phyloP scores from a whole-genome alignment of 495 filamentous ascomycete species.

The Neurospora sp. region DNA sequence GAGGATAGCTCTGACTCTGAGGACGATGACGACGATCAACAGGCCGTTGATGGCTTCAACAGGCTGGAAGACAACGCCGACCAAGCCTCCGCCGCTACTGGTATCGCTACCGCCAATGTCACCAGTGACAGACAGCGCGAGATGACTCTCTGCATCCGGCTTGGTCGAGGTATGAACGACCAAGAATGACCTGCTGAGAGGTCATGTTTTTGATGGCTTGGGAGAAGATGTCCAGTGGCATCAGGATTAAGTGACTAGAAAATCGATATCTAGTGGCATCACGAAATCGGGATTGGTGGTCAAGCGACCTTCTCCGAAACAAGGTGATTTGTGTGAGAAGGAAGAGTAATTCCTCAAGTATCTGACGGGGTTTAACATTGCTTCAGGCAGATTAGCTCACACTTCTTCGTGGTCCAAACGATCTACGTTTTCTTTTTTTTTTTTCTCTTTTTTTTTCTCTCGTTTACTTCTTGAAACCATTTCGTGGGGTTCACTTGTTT shows the following conservation, averaged over 20 bases:
- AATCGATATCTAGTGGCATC: background rate
- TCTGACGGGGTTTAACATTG: background rate
- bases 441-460: background rate
- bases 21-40: background rate
- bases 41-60: background rate
- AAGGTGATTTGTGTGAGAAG: background rate
- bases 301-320: background rate
- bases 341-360: background rate
- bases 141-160: background rate
- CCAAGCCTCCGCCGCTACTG: background rate
- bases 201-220: background rate
- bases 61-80: background rate
- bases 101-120: background rate
- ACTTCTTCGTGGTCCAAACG: background rate
- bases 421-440: background rate
- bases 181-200: background rate
- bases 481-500: background rate
- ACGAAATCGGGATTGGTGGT: background rate
- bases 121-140: background rate
- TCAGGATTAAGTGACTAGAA: background rate
- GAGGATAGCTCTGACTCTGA: background rate
- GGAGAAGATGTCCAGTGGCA: background rate
- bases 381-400: background rate
- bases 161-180: background rate
- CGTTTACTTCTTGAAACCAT: background rate